Evolutionary conservation across 139 green algal species (phyloP), one percentile per base, ranked within the genome.

Genomic region (Diplosphaera chodatii): DNA sequence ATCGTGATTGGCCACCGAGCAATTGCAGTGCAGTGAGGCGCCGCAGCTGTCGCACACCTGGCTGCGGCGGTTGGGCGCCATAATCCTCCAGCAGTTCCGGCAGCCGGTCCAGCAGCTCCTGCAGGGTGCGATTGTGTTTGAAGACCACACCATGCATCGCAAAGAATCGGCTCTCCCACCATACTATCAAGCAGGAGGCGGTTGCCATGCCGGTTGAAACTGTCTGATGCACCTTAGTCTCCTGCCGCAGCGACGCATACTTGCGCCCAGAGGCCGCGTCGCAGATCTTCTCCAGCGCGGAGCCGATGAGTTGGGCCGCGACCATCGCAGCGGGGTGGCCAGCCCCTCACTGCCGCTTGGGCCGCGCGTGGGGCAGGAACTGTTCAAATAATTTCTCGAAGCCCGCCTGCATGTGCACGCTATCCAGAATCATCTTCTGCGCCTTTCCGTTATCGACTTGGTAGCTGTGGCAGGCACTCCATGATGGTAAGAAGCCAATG

Each of bases 201-300:
- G n/a, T n/a, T n/a, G n/a, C n/a, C n/a, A n/a, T n/a, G n/a, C n/a
- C n/a, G n/a, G n/a, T n/a, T n/a, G n/a, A n/a, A n/a, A n/a, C n/a
- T n/a, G n/a, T n/a, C n/a, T n/a, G n/a, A n/a, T n/a, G 37, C 34
- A 78, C 80, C 80, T 83, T 76, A 10, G 75, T 74, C 66, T 89
- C 83, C 13, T 77, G 72, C 3, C 75, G 71, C 22, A 89, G 65
- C 66, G 84, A 82, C 37, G 55, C 40, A 40, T 83, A 81, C 63
- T 87, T 85, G 32, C 81, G 74, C 2, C 80, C 81, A 23, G 74
- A 68, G 16, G 81, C 72, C 13, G 64, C 66, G 21, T 80, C 70
- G n/a, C 55, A 30, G 32, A 89, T 85, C 30, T 78, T 81, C 32
- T 86, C 75, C 5, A 89, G 76, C 32, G 76, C 82, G 8, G 84